These are phyloP conservation scores for Cardamine resedifolia DNA, from an alignment of 345 rosid species.

Conservation along the genomic window DNA sequence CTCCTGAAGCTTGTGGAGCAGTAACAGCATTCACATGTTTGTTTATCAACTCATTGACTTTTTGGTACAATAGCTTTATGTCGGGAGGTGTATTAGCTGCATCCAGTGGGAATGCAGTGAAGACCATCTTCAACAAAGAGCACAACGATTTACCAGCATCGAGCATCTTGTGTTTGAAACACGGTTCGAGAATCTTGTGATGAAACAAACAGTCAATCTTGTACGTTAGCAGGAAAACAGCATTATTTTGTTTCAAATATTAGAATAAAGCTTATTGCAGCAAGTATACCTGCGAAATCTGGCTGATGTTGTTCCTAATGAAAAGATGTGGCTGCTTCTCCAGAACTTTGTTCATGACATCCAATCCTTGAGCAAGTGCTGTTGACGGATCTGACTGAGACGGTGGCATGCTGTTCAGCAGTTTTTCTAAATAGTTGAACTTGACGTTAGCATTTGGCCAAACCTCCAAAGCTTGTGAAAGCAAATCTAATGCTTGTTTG, in stretches of 20 bases:
- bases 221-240: slow-evolving; percentile 17
- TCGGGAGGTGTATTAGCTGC: slow-evolving; percentile 65
- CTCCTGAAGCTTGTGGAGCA: slow-evolving; percentile 69
- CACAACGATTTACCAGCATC: slow-evolving; percentile 97
- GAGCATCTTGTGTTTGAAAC: slow-evolving; percentile 90
- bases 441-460: slow-evolving; percentile 99
- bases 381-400: slow-evolving; percentile 97
- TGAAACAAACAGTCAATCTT: slow-evolving; percentile 21
- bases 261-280: slow-evolving; percentile 12
- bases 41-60: slow-evolving; percentile 86
- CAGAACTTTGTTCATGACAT: slow-evolving; percentile 97
- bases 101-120: slow-evolving; percentile 83
- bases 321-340: slow-evolving; percentile 97
- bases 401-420: slow-evolving; percentile 81
- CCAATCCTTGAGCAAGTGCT: slow-evolving; percentile 97
- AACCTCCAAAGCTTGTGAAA: slow-evolving; percentile 95
- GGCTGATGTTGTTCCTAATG: slow-evolving; percentile 85
- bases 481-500: slow-evolving; percentile 88
- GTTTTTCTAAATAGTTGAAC: slow-evolving; percentile 93
- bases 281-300: slow-evolving; percentile 81
- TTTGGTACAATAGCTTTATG: slow-evolving; percentile 75
- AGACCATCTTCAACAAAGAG: slow-evolving; percentile 93
- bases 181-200: slow-evolving; percentile 91
- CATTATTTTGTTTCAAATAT: slow-evolving; percentile 2
- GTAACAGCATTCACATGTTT: slow-evolving; percentile 72